A percentile compares a stretch with the other conserved stretches of the same genome.
phyloP scores from a whole-genome alignment of 345 rosid species.

The Arabis hirsuta region DNA sequence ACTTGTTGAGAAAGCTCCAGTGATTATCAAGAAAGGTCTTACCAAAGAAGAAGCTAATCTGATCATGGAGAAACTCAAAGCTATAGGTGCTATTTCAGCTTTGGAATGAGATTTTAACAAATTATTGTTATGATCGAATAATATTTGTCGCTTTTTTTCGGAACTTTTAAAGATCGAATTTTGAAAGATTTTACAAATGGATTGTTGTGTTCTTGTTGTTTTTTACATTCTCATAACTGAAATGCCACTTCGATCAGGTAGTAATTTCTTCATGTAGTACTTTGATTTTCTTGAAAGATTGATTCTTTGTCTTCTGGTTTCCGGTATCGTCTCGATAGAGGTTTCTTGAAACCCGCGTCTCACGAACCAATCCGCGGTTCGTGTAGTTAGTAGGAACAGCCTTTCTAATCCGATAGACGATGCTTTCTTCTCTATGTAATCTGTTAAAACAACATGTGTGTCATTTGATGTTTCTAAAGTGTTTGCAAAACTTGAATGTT shows the following conservation, averaged over 20 bases:
- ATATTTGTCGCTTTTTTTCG: not conserved
- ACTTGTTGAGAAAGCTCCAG: constrained; percentile 84
- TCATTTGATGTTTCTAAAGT: not conserved
- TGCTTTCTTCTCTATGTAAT: constrained; percentile 89
- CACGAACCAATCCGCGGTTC: constrained; percentile 85
- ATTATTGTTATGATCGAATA: constrained; percentile 8
- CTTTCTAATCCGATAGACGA: constrained; percentile 69
- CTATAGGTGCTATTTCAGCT: constrained; percentile 67
- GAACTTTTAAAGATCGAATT: not conserved
- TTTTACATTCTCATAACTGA: constrained; percentile 38
- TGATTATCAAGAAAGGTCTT: constrained; percentile 69
- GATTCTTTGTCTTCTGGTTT: constrained; percentile 66
- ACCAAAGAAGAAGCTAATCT: constrained; percentile 69
- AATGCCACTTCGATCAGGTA: constrained; percentile 74
- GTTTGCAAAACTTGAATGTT: not conserved
- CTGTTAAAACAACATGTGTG: constrained; percentile 42
- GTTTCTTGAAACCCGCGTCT: constrained; percentile 84
- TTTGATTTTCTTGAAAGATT: constrained; percentile 77
- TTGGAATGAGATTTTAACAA: constrained; percentile 52
- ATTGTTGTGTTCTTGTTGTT: not conserved
- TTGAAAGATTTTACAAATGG: not conserved
- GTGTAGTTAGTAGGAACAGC: constrained; percentile 84
- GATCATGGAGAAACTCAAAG: constrained; percentile 73
- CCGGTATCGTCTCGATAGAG: constrained; percentile 70
- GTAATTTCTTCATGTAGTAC: constrained; percentile 74